phyloP scores from a whole-genome alignment of 225 moss, liverwort and hornwort genomes.

The Takakia lepidozioides region DNA sequence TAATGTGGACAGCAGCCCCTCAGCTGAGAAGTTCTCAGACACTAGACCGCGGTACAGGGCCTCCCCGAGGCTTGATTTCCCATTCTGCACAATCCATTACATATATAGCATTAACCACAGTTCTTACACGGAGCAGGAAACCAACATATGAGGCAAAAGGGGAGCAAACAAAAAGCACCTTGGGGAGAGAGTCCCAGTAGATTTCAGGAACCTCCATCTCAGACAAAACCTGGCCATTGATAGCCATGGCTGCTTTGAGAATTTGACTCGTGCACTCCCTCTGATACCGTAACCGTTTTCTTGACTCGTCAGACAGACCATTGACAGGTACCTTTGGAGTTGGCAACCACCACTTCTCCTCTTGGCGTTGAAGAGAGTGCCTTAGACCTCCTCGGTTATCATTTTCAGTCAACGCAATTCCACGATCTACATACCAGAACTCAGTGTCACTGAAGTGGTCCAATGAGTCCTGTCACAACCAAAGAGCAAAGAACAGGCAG shows the following conservation, averaged over 20 bases:
- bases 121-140: not conserved
- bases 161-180: conserved; percentile 29
- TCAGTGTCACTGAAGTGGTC: too few species aligned
- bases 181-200: conserved; percentile 82
- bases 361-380: conserved; percentile 85
- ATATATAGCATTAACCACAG: not conserved
- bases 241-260: conserved; percentile 95
- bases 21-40: conserved; percentile 75
- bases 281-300: conserved; percentile 65
- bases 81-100: conserved; percentile 44
- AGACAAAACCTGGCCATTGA: conserved; percentile 72
- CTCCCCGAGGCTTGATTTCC: conserved; percentile 75
- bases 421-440: too few species aligned
- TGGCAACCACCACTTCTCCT: conserved; percentile 99
- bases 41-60: conserved; percentile 56
- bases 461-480: too few species aligned
- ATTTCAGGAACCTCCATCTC: conserved; percentile 89
- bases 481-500: too few species aligned
- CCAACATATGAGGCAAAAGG: too few species aligned
- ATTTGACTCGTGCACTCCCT: conserved; percentile 83
- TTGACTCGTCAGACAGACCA: conserved; percentile 72
- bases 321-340: conserved; percentile 80
- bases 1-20: conserved; percentile 54
- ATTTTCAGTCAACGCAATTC: too few species aligned
- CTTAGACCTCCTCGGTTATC: too few species aligned